Percentiles rank a stretch among this genome's conserved stretches.
phyloP scores from a whole-genome alignment of 176 grass and related monocot species.

The Triticum turgidum region DNA sequence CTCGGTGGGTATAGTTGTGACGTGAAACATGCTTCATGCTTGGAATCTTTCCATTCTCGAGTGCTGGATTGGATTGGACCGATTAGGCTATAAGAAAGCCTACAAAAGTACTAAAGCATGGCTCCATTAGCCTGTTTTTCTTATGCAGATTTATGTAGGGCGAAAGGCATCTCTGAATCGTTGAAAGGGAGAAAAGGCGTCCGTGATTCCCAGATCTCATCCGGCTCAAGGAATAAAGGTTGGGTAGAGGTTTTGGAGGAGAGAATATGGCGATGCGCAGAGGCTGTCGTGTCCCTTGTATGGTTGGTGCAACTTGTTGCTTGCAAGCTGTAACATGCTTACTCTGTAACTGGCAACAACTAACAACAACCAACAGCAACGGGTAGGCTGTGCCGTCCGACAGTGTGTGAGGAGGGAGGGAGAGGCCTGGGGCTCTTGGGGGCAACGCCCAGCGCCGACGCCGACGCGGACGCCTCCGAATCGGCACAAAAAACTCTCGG shows the following conservation, averaged over 20 bases:
- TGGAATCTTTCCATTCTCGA: not conserved
- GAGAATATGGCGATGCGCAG: constrained; percentile 1
- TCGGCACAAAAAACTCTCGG: not conserved
- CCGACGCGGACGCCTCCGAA: not conserved
- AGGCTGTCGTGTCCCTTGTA: not conserved
- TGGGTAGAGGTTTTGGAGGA: not conserved
- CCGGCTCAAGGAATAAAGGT: constrained; percentile 32
- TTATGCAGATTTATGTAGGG: not conserved
- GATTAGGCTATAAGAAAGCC: not conserved
- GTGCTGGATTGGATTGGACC: not conserved
- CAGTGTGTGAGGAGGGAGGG: not conserved
- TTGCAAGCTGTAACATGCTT: constrained; percentile 3
- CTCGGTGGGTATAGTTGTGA: not conserved
- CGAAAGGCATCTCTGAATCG: not conserved
- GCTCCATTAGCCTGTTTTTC: not conserved
- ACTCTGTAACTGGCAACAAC: not conserved
- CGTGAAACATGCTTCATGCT: not conserved
- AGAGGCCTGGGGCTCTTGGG: not conserved
- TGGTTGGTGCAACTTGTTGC: not conserved
- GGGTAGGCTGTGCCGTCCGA: not conserved
- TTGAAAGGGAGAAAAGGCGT: not conserved
- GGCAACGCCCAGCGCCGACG: not conserved
- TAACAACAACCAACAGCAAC: not conserved
- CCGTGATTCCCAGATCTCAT: constrained; percentile 23
- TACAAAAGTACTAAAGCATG: not conserved